These are phyloP conservation scores for Pholiota microspora DNA, from an alignment of 768 basidiomycete species.

Conservation along the genomic window DNA sequence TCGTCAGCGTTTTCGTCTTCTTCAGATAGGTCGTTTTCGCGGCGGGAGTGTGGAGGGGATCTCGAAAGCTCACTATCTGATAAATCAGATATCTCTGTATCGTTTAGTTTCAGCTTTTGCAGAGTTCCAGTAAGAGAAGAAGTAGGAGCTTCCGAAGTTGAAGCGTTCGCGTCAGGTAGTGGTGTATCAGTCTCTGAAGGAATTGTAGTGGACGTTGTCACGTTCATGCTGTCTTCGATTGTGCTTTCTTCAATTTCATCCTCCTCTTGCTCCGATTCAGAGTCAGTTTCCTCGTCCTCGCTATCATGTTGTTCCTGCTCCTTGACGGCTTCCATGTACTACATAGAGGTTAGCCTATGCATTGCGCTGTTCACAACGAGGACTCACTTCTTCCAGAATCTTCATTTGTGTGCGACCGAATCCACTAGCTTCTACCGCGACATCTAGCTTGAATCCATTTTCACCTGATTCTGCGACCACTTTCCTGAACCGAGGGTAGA, in stretches of 20 bases:
- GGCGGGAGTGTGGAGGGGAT: conserved; percentile 51
- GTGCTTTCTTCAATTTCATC: conserved; percentile 28
- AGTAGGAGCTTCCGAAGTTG: background rate
- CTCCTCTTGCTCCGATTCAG: conserved; percentile 27
- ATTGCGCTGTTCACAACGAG: conserved; percentile 14
- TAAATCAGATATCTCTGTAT: conserved; percentile 26
- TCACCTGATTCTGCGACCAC: conserved; percentile 48
- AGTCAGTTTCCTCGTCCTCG: conserved; percentile 12
- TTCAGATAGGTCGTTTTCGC: conserved; percentile 32
- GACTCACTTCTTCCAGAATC: conserved; percentile 76
- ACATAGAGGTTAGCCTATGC: conserved; percentile 13
- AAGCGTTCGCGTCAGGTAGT: background rate
- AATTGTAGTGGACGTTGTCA: background rate
- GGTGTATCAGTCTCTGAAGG: background rate
- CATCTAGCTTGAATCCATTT: conserved; percentile 76
- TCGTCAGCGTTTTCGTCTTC: conserved; percentile 27
- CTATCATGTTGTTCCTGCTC: conserved; percentile 29
- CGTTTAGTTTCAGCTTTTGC: conserved; percentile 19
- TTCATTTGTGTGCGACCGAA: conserved; percentile 84
- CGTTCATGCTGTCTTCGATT: conserved; percentile 14
- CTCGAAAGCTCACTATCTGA: conserved; percentile 37
- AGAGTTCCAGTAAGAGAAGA: background rate
- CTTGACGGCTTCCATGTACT: conserved; percentile 68
- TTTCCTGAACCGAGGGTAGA: conserved; percentile 85
- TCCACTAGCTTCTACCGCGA: conserved; percentile 92